Percentiles rank a stretch among this genome's conserved stretches.
Evolutionary conservation across 371 early-diverging fungal genomes (phyloP).

Genomic region (Lichtheimia ramosa): DNA sequence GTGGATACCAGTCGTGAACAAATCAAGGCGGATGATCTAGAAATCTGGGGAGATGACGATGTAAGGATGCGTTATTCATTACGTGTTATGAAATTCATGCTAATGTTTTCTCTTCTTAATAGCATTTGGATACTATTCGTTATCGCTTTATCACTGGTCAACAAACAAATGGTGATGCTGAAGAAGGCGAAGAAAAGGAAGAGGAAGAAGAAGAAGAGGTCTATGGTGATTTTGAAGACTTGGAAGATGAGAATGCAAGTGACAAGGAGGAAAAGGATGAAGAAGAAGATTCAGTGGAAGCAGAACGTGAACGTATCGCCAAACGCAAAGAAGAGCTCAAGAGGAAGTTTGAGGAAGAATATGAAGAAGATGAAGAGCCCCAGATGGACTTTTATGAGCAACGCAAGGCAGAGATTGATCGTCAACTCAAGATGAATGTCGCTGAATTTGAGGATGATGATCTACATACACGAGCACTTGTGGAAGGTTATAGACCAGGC

Average conservation of each 20-base stretch:
- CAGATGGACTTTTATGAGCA: constrained; percentile 84
- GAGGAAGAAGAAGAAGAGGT: constrained; percentile 62
- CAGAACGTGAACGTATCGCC: constrained; percentile 66
- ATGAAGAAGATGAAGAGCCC: constrained; percentile 73
- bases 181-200: constrained; percentile 32
- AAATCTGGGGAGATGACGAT: constrained; percentile 74
- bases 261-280: constrained; percentile 41
- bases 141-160: constrained; percentile 85
- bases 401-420: constrained; percentile 83
- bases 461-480: constrained; percentile 69
- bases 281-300: constrained; percentile 36
- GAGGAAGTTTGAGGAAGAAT: constrained; percentile 89
- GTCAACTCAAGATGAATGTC: constrained; percentile 78
- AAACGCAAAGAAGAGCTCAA: constrained; percentile 89
- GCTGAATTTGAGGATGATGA: constrained; percentile 88
- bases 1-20: constrained; percentile 75
- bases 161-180: constrained; percentile 40
- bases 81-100: no score
- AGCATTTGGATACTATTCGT: constrained; percentile 59
- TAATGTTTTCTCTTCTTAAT: no score
- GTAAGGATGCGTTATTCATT: constrained; percentile 16
- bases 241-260: constrained; percentile 65
- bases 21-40: constrained; percentile 54
- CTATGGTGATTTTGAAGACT: constrained; percentile 90
- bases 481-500: constrained; percentile 90